These are phyloP conservation scores for Periconia macrospinosa DNA, from an alignment of 2,329 filamentous ascomycete species.

Conservation along the genomic window DNA sequence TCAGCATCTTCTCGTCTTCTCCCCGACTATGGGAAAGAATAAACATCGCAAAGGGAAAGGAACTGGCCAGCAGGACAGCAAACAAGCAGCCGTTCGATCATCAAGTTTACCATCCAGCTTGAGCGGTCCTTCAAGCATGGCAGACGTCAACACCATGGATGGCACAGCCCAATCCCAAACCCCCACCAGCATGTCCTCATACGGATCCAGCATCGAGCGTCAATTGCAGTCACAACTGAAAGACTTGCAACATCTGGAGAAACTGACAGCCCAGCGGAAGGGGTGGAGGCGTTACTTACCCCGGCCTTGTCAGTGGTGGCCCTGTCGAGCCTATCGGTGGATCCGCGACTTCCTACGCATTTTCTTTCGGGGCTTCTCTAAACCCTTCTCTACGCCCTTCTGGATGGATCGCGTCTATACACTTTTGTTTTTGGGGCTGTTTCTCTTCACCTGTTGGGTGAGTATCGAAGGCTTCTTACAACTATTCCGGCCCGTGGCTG, in stretches of 20 bases:
- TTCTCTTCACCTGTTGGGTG: slow-evolving; percentile 18
- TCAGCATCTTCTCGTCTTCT: slow-evolving; percentile 17
- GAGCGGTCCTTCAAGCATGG: neutral
- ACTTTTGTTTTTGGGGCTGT: slow-evolving; percentile 8
- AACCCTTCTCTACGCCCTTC: neutral
- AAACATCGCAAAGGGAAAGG: slow-evolving; percentile 7
- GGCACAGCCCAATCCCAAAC: neutral
- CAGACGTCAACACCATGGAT: neutral
- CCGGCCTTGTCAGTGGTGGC: slow-evolving; percentile 21
- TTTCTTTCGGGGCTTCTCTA: slow-evolving; percentile 8
- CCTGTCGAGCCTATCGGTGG: slow-evolving; percentile 20
- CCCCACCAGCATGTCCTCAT: slow-evolving; percentile 7
- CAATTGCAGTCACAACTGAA: neutral
- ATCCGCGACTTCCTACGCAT: slow-evolving; percentile 10
- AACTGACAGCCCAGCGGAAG: neutral
- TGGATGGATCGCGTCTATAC: slow-evolving; percentile 19
- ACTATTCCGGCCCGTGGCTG: slow-evolving; percentile 24
- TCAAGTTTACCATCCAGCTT: slow-evolving; percentile 2
- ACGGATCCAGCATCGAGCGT: neutral
- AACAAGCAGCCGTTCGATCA: neutral
- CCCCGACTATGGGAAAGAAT: slow-evolving; percentile 20
- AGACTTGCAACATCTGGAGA: neutral
- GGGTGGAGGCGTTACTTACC: slow-evolving; percentile 4
- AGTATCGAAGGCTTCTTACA: slow-evolving; percentile 22
- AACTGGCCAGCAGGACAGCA: neutral